Evolutionary conservation across 2,329 filamentous ascomycete genomes (phyloP).

Genomic region (Apiospora rasikravindrae): DNA sequence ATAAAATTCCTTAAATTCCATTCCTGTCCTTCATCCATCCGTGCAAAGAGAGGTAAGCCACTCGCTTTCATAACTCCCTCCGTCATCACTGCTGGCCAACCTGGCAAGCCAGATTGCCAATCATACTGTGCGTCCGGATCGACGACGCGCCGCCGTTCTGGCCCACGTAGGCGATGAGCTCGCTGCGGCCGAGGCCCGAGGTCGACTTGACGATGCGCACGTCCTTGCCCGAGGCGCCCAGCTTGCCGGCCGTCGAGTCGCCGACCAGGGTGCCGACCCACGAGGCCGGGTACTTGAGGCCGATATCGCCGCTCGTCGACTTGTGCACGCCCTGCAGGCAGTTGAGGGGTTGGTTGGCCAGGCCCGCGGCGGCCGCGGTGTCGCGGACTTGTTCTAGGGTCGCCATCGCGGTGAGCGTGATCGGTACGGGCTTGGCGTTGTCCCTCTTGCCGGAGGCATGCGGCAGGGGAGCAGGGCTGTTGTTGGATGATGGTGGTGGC

Average conservation of each 20-base stretch:
- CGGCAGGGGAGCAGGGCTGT: conserved; percentile 6
- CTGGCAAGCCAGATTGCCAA: conserved; percentile 35
- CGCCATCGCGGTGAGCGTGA: background rate
- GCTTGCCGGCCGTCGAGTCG: conserved; percentile 45
- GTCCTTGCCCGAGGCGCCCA: conserved; percentile 48
- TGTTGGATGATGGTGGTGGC: conserved; percentile 20
- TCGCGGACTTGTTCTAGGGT: background rate
- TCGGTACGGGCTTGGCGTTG: background rate
- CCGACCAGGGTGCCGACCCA: conserved; percentile 55
- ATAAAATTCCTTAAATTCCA: background rate
- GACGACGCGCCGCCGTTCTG: conserved; percentile 39
- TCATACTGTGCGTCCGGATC: conserved; percentile 38
- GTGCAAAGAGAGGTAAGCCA: no score
- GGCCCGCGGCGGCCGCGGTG: background rate
- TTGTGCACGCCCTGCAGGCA: conserved; percentile 48
- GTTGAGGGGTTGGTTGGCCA: conserved; percentile 35
- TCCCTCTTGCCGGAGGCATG: background rate
- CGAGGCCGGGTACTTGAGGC: conserved; percentile 50
- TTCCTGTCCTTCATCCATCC: no score
- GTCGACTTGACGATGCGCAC: conserved; percentile 44
- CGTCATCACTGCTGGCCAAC: conserved; percentile 26
- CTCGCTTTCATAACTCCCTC: no score
- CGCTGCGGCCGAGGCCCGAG: conserved; percentile 39
- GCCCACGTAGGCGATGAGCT: conserved; percentile 49
- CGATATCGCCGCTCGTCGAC: conserved; percentile 50